Base-by-base conservation (phyloP, 805 yeast genomes). In the Kluyveromyces aestuarii region DNA sequence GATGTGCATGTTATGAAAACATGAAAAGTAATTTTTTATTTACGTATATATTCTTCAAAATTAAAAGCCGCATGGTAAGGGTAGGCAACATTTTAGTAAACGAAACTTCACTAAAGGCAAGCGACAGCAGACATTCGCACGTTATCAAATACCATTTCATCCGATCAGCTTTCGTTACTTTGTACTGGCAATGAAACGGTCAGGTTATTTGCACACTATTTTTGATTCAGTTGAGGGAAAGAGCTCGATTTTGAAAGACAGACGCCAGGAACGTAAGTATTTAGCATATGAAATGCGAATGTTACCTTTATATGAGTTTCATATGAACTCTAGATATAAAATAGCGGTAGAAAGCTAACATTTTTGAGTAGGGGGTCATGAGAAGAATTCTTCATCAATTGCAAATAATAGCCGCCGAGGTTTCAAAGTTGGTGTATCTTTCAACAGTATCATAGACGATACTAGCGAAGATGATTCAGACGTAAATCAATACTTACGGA, bases 381-480 rank as follows among this genome's bases (percentile, higher is more conserved):
- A 30, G 14, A 30, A 3, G 11, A n/a, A 25, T 18, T 13, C 27
- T 8, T 14, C 19, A 25, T 14, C 36, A 4, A 3, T 25, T 14
- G 8, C 6, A n/a, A 27, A 14, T 25, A 27, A 14, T 45, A 52
- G 55, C 55, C 57, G 53, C 55, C 48, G 52, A 49, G 48, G 42
- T 37, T 57, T 58, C 36, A 57, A 50, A 13, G 53, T 56, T 1
- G 52, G 54, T 9, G 25, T 59, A 17, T 45, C 50, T 8, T 57
- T 57, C 39, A 61, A 61, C 47, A 45, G 53, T 14, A 46, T 61
- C n/a, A n/a, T 61, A 21, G 64, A 61, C 50, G 58, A 55, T 16
- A 57, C 54, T 14, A 47, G 49, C 6, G 52, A 46, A 7, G 41
- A 48, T 17, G 52, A 21, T 8, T 33, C 18, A 8, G 49, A 45